Conservation (phyloP, 768 basidiomycete species). For the Mycena vitilis region DNA sequence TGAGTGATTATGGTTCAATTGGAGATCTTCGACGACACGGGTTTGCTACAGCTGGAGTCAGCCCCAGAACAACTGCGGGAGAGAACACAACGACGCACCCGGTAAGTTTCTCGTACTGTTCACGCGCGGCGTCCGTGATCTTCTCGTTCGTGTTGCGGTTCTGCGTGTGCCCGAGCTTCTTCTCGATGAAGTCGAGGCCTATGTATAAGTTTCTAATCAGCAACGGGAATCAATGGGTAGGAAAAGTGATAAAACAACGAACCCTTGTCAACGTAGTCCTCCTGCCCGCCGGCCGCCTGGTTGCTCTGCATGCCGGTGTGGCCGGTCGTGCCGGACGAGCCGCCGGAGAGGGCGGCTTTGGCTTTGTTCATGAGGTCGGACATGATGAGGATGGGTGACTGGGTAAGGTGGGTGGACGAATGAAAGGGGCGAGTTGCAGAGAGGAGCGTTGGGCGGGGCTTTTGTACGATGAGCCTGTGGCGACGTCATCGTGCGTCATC, state of each 20-base stretch:
- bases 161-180: background rate
- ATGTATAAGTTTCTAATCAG: background rate
- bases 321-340: no score
- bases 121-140: conserved; percentile 20
- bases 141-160: conserved; percentile 16
- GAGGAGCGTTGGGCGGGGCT: no score
- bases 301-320: no score
- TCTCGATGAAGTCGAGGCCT: background rate
- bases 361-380: no score
- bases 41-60: background rate
- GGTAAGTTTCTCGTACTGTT: conserved; percentile 6
- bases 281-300: no score
- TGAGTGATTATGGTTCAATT: background rate
- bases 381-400: no score
- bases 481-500: no score
- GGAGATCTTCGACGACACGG: conserved; percentile 17
- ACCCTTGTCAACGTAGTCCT: background rate
- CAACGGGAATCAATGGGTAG: background rate
- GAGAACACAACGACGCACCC: conserved; percentile 9
- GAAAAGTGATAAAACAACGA: background rate
- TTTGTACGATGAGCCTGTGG: no score
- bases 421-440: no score
- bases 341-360: no score
- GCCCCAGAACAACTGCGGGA: background rate
- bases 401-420: no score